Evolutionary conservation across 441 rosid species (phyloP), one percentile per base, ranked within the genome.

Genomic region (Rhodomyrtus psidioides): DNA sequence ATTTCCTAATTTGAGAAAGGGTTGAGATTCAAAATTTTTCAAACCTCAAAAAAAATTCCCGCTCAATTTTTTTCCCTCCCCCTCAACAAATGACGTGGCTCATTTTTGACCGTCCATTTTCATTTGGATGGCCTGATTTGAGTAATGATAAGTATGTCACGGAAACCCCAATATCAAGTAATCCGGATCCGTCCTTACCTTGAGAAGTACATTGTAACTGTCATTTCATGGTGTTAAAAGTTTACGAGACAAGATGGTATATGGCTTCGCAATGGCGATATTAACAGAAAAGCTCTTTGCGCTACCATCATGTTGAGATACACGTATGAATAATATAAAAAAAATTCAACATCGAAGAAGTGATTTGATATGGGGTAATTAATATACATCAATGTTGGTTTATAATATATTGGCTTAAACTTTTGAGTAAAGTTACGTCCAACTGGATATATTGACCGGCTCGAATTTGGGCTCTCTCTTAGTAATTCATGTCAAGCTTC

Each of bases 281-380:
- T 60, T 2, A 60, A 30, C 39, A 4, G 6, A 60, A 60, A 60
- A 60, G 74, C 39, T 17, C 42, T 28, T 16, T 16, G 42, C 28
- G 74, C 23, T 60, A 39, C 28, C 74, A 16, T 49, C 49, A 9
- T 9, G 46, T 46, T 46, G 49, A 46, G 49, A 46, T 46, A 46
- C 12, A 46, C 12, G 10, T 46, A 46, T 46, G 10, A 46, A 46
- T 46, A 46, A 42, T 42, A 42, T 42, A 3, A 42, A 6, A 59
- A 59, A n/a, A 12, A 30, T 58, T 4, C 12, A 7, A n/a, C 2
- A 58, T 58, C 0, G 4, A 0, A 58, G n/a, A n/a, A 13, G 13
- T n/a, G 16, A 0, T 13, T 12, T 58, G 9, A 0, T 58, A 3
- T 3, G 1, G 1, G n/a, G 7, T 58, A n/a, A 3, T 58, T 26